Percentiles rank a stretch among this genome's conserved stretches.
These are phyloP conservation scores for Ceratocystis variospora DNA, from an alignment of 2,329 filamentous ascomycete genomes.

Conservation along the genomic window DNA sequence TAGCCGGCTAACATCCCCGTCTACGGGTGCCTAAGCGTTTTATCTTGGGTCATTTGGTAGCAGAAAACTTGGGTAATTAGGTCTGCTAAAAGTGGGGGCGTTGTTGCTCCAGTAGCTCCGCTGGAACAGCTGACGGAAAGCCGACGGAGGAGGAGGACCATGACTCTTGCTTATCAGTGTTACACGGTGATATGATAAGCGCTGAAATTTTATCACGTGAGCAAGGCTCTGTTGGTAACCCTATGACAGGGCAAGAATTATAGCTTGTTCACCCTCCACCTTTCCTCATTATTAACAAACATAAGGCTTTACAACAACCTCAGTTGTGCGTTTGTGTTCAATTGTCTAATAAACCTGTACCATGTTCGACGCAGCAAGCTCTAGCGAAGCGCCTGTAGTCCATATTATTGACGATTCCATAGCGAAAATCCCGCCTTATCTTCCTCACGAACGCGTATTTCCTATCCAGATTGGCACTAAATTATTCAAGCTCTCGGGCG, in stretches of 20 bases:
- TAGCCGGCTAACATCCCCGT: slow-evolving; percentile 9
- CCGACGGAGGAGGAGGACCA: not conserved
- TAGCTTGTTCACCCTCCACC: not conserved
- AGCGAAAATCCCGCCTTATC: slow-evolving; percentile 39
- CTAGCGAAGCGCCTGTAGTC: not conserved
- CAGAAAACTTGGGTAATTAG: not conserved
- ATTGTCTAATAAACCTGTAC: not conserved
- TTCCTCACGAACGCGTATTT: slow-evolving; percentile 60
- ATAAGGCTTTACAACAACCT: no score
- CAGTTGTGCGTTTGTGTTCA: not conserved
- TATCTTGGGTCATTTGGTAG: not conserved
- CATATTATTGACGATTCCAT: slow-evolving; percentile 21
- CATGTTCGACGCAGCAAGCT: not conserved
- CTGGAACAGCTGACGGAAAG: not conserved
- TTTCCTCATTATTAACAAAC: not conserved
- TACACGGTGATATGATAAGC: not conserved
- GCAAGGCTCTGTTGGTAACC: no score
- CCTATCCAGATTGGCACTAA: slow-evolving; percentile 61
- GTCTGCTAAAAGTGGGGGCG: not conserved
- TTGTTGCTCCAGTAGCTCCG: not conserved
- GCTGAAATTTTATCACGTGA: not conserved
- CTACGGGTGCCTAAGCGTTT: not conserved
- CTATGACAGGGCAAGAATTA: not conserved
- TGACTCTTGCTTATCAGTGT: not conserved
- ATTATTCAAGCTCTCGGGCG: slow-evolving; percentile 59